Evolutionary conservation across 2,329 filamentous ascomycete genomes (phyloP), one percentile per base, ranked within the genome.

Genomic region (Sporothrix humicola): DNA sequence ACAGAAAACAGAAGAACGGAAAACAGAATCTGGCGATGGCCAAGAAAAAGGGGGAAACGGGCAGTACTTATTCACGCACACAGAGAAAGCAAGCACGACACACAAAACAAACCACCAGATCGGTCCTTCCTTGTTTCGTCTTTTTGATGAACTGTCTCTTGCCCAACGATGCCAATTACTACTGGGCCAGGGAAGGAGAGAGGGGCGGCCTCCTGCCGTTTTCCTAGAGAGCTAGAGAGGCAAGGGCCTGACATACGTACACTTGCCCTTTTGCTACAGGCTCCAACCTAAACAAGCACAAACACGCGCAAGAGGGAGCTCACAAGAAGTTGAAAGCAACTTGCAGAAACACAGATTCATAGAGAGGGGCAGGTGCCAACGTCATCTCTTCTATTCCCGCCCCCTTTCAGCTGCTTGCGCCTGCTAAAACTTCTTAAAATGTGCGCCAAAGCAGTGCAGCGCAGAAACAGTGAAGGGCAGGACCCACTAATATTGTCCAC

Each of bases 11-110:
- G 31, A 37, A 37, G 31, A 37, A 37, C 31, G 31, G 31, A 37
- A 37, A 37, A 37, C 23, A 56, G 31, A 56, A 68, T 37, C n/a
- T 31, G 46, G 48, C 48, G 66, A 70, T 56, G 68, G 13, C 42
- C 37, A 20, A 44, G 3, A n/a, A 23, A 56, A 48, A 46, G 58
- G 59, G 68, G 58, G 58, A 4, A 48, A 50, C 50, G 31, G 8
- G 9, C 54, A 50, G 65, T 73, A 73, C 72, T 69, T 73, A 73
- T 73, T 69, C 46, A 70, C 66, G 50, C 46, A 31, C 23, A 7
- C 17, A 44, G 13, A 26, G 5, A 70, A 5, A 56, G 52, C 20
- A 56, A 66, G 42, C 42, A 66, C 61, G 61, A 48, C 42, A 66
- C 20, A 48, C 61, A 66, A 4, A 48, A 26, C 61, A 63, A 26